Evolutionary conservation across 192 early-diverging fungal species (phyloP), one percentile per base, ranked within the genome.

Genomic region (Chytriomyces hyalinus): DNA sequence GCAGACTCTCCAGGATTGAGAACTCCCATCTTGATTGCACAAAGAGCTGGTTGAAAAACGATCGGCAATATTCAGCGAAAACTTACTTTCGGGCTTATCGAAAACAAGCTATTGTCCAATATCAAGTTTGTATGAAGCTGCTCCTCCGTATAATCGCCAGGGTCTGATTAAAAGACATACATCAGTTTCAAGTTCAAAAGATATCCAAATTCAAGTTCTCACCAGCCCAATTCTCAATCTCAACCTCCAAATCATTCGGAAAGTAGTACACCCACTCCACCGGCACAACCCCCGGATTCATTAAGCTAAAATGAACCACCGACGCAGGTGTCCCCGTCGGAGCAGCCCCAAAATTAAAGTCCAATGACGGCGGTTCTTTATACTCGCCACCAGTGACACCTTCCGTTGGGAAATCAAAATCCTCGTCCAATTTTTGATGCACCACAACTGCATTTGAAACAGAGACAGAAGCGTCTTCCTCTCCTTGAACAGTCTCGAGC

Each of bases 191-290:
- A 36, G 36, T 36, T 36, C 36, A 2, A 36, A 26, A 36, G 36
- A 0, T 36, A 36, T 36, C 36, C 36, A 36, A 36, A 36, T 36
- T 36, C 36, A 2, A 36, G 36, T 36, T 36, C 3, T 57, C 2
- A 57, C 53, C 53, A 57, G 88, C 88, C 88, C 88, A 89, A 28
- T 83, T 78, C 64, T 89, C 88, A 49, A 89, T 81, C 65, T 88
- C 85, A 44, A 85, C 80, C 50, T 84, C 84, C 9, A 87, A 75
- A 76, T 89, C 88, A 69, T 88, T 87, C 0, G 86, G 88, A 64
- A 89, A 89, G 46, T 81, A 74, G 61, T 79, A 88, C 10, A 79
- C 79, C 88, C 88, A 89, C 44, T 88, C 88, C 4, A 89, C 87
- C 17, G 87, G 81, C 0, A 89, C 88, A 24, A 89, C 88, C 7